Conservation (phyloP, 129 eudicot genomes). For the Cynara cardunculus region DNA sequence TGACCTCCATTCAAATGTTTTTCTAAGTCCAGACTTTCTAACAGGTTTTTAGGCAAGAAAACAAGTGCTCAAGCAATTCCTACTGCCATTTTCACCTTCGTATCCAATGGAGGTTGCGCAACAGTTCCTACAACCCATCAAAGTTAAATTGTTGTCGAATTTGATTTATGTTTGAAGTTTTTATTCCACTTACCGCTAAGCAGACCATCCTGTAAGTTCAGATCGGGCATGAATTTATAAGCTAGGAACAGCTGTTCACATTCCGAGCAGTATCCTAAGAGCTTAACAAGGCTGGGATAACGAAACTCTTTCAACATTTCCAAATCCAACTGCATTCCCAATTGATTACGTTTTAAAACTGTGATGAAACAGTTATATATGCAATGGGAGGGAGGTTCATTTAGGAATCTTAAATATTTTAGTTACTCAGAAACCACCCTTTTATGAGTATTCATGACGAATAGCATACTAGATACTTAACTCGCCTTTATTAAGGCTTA, state of each 20-base stretch:
- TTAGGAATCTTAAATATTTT: not conserved
- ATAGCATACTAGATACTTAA: not conserved
- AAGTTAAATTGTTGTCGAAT: not conserved
- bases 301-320: conserved; percentile 64
- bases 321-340: conserved; percentile 67
- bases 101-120: conserved; percentile 13
- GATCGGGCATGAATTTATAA: conserved; percentile 72
- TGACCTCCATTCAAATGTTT: too few species aligned
- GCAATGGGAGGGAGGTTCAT: not conserved
- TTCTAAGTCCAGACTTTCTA: too few species aligned
- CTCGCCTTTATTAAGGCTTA: not conserved
- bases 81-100: conserved; percentile 17
- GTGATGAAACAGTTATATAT: not conserved
- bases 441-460: not conserved
- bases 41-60: not conserved
- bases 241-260: conserved; percentile 67
- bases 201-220: conserved; percentile 49
- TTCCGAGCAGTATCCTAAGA: conserved; percentile 77
- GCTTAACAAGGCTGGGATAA: conserved; percentile 74
- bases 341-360: not conserved
- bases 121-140: conserved; percentile 14
- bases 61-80: conserved; percentile 19
- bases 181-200: conserved; percentile 17
- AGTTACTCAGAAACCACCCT: not conserved
- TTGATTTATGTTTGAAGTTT: not conserved